These are phyloP conservation scores for Camptophora hylomeconis DNA, from an alignment of 2,329 filamentous ascomycete species.

Conservation along the genomic window DNA sequence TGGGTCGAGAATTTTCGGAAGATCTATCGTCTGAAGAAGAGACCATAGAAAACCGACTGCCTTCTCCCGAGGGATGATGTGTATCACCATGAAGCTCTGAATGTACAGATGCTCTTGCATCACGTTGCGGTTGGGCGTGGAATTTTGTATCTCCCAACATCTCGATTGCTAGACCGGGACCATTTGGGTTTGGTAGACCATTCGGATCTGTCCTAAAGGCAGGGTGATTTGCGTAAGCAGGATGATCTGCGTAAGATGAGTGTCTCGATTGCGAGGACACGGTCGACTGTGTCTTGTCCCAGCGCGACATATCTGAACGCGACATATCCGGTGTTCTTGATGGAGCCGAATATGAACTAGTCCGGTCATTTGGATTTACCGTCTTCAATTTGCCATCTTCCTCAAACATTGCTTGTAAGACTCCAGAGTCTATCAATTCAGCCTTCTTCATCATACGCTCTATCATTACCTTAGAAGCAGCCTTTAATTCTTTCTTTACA, in stretches of 20 bases:
- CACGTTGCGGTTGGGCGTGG: background rate
- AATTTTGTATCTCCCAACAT: slow-evolving; percentile 14
- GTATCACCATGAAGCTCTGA: slow-evolving; percentile 1
- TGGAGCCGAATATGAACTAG: slow-evolving; percentile 6
- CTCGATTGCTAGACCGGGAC: slow-evolving; percentile 15
- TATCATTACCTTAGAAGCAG: slow-evolving; percentile 58
- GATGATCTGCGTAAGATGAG: slow-evolving; percentile 1
- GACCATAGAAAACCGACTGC: too few species aligned
- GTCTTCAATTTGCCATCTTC: slow-evolving; percentile 12
- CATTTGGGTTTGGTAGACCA: slow-evolving; percentile 6
- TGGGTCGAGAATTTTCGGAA: slow-evolving; percentile 1
- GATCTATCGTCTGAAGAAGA: too few species aligned
- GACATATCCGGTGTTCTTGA: slow-evolving; percentile 10
- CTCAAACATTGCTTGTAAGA: slow-evolving; percentile 16
- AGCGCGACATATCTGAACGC: slow-evolving; percentile 5
- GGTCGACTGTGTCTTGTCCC: slow-evolving; percentile 4
- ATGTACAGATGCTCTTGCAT: slow-evolving; percentile 5
- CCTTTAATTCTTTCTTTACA: slow-evolving; percentile 71
- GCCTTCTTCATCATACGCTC: slow-evolving; percentile 45
- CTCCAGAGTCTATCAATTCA: slow-evolving; percentile 25
- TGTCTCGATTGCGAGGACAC: slow-evolving; percentile 2
- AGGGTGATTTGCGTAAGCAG: slow-evolving; percentile 2
- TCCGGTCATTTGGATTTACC: slow-evolving; percentile 13
- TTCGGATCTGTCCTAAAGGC: slow-evolving; percentile 4
- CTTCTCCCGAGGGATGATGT: too few species aligned